Evolutionary conservation across 148 eudicot genomes (phyloP), one percentile per base, ranked within the genome.

Genomic region (Chenopodium formosanum): DNA sequence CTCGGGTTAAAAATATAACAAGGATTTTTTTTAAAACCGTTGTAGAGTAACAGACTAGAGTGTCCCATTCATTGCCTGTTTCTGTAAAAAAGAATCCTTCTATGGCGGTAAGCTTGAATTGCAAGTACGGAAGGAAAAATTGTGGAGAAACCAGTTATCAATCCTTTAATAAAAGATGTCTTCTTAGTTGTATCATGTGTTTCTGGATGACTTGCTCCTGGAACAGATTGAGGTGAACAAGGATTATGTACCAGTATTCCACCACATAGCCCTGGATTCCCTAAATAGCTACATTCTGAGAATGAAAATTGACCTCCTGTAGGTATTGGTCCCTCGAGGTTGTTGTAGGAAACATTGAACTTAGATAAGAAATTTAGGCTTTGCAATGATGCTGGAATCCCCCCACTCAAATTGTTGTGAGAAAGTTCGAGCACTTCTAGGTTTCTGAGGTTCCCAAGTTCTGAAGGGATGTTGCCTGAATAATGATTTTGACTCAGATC

Each of bases 231-330:
- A 77, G 34, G 58, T 9, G 80, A 73, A 78, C 94, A 94, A 66
- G 87, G n/a, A 16, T 47, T 84, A 79, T 85, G 88, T 70, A 48
- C 8, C 53, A 88, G 52, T 64, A 87, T 75, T 27, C 29, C 78
- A 74, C 97, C 94, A 62, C 92, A 94, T 82, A 94, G 78, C 17
- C 90, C 87, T 47, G 88, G 86, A 81, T 94, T 94, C 11, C 91
- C 92, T 44, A 63, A 73, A 73, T 85, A 94, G 84, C 92, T 90
- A 22, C 90, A 79, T 27, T 72, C 74, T 5, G 77, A 60, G 79
- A 91, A 91, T 11, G 89, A 87, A 65, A 91, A 85, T 69, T 88
- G 92, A 60, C 91, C 91, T 53, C 92, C 94, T 20, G 83, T 62
- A 74, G 97, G 93, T 76, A 92, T 83, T 14, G 80, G 63, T 67